Conservation (phyloP, 208 protist species). For the Porcisia hertigi region DNA sequence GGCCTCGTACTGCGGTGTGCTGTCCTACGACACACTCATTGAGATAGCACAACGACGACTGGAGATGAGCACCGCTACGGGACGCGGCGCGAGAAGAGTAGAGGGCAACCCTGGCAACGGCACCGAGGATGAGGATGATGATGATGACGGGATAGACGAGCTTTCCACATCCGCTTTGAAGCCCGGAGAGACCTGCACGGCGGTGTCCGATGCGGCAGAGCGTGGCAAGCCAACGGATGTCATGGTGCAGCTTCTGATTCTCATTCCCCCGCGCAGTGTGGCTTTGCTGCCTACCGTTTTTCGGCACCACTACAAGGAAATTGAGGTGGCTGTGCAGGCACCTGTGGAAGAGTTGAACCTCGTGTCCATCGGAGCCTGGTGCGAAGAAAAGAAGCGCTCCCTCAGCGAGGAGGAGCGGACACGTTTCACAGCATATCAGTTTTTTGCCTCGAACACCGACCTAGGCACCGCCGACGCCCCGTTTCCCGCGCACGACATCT, state of each 20-base stretch:
- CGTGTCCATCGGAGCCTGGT: constrained; percentile 64
- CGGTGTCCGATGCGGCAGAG: constrained; percentile 26
- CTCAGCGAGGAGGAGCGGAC: constrained; percentile 81
- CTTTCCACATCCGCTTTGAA: constrained; percentile 10
- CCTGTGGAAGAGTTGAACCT: constrained; percentile 79
- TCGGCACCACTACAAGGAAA: constrained; percentile 59
- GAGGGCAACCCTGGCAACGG: neutral
- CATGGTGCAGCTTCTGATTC: constrained; percentile 79
- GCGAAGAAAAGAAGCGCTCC: constrained; percentile 53
- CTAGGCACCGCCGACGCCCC: constrained; percentile 17
- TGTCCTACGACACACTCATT: constrained; percentile 73
- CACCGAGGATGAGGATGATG: constrained; percentile 25
- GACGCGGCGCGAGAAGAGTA: neutral
- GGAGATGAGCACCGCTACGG: constrained; percentile 11
- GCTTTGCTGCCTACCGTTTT: constrained; percentile 67
- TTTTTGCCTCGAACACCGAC: constrained; percentile 41
- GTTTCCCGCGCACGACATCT: constrained; percentile 55
- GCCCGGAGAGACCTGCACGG: neutral
- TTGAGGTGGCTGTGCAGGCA: constrained; percentile 60
- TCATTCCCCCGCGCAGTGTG: constrained; percentile 63
- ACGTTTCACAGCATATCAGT: constrained; percentile 70
- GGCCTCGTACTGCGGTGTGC: constrained; percentile 77
- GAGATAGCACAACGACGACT: constrained; percentile 43
- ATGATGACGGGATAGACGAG: constrained; percentile 33
- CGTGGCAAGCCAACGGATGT: constrained; percentile 65